Base-by-base conservation (phyloP, 1,139 yeast genomes). In the Hyphopichia khmerensis region DNA sequence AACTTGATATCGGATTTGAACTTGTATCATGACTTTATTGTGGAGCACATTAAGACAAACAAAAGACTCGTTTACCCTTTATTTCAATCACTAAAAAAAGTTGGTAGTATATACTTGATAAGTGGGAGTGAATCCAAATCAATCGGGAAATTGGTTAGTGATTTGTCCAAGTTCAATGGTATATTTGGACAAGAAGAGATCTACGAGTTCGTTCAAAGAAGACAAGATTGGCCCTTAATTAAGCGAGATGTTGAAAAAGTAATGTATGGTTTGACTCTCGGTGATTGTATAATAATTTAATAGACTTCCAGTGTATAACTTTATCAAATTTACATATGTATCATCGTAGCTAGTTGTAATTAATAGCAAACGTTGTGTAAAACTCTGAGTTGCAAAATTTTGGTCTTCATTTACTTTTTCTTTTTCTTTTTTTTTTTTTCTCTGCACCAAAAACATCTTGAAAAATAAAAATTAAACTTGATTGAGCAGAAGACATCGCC, bases 171-270 rank as follows among this genome's bases (percentile, higher is more conserved):
- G 54, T 93, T 90, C 62, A 86, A 90, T 51, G 97, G 98, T 2
- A 82, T 91, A 6, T 85, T 93, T 59, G 81, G 84, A 33, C 96
- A 95, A 40, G 99, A 93, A 53, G 99, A 93, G 53, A 85, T 93
- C 23, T 87, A 88, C 56, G 96, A 90, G 56, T 87, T 91, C 67
- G 96, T 90, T 3, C 93, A 87, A 54, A 72, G 96, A 47, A 72
- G 99, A 44, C 78, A 82, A 38, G 99, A 93, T 58, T 93, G 99
- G 99, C 64, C 77, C 0, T 58, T 70, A 36, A 87, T 93, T 34
- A 82, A 80, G 51, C 73, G 75, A 47, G 89, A 87, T 45, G 98
- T 93, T 5, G 98, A 93, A 60, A 88, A 85, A 59, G 93, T 88
- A n/a, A 87, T 93, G 84, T 93, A 90, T 56, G 99, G 99, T 0